Conservation (phyloP, 306 rosid species). For the Vigna nakashimae region DNA sequence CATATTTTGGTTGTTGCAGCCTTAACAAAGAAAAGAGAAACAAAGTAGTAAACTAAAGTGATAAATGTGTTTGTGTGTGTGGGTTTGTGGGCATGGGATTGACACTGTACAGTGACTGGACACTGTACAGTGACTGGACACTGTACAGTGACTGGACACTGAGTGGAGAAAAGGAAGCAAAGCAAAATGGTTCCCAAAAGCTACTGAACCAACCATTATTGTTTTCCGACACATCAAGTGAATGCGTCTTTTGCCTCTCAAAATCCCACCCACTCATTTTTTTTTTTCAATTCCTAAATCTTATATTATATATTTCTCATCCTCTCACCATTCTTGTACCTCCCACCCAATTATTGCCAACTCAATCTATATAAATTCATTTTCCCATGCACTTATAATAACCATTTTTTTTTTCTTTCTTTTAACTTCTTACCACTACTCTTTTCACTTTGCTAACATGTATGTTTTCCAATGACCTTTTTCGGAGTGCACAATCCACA, state of each 20-base stretch:
- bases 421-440: too few species aligned
- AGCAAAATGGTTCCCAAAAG: constrained; percentile 51
- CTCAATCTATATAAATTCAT: neutral
- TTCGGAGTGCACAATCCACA: too few species aligned
- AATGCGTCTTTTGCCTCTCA: constrained; percentile 35
- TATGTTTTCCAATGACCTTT: neutral
- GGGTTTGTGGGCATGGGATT: neutral
- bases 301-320: neutral
- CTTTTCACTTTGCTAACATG: neutral
- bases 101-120: constrained; percentile 50
- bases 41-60: neutral
- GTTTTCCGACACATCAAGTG: constrained; percentile 50
- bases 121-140: constrained; percentile 45
- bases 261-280: constrained; percentile 34
- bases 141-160: constrained; percentile 53
- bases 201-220: constrained; percentile 41
- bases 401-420: neutral
- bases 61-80: neutral
- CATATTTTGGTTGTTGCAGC: constrained; percentile 39
- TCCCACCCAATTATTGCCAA: too few species aligned
- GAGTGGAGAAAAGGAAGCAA: constrained; percentile 52
- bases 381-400: neutral
- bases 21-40: constrained; percentile 44
- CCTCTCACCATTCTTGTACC: neutral
- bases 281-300: too few species aligned